Evolutionary conservation across 768 basidiomycete genomes (phyloP), one percentile per base, ranked within the genome.

Genomic region (Vararia minispora): DNA sequence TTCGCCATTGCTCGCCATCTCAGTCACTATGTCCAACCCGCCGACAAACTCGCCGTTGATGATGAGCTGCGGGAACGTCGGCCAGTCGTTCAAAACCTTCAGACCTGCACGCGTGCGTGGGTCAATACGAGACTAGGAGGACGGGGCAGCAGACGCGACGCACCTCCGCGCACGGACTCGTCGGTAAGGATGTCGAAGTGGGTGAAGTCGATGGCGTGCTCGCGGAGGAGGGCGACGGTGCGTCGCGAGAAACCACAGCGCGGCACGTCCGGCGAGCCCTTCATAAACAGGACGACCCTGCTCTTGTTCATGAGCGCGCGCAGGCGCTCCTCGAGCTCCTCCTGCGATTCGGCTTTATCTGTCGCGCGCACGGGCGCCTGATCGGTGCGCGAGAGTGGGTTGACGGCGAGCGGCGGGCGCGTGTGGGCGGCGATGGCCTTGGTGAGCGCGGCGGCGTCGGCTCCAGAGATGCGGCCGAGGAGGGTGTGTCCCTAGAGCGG

Each of bases 21-120:
- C 94, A 56, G 76, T 73, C 17, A 92, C 73, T 36, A 98, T 79
- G 55, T 99, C 94, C 36, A 98, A 60, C 4, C 94, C 94, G n/a
- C 94, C 94, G 12, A 95, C 78, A 13, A 99, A 69, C 56, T 97
- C 89, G 16, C 95, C 92, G 3, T 86, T 76, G 35, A 90, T 66
- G 46, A 91, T 82, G 16, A 94, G 57, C 66, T 68, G 59, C 3
- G 71, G 71, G 58, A 66, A 73, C 7, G 71, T 78, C 22, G 76
- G 76, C 76, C 75, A 77, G 47, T 74, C 64, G 49, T 77, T 76
- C 41, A 75, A 51, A 50, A 61, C 62, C 60, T 71, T 71, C 66
- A 79, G 67, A 62, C 58, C 75, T 51, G 18, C 55, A 53, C 58
- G 45, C 30, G 20, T 5, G 13, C n/a, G n/a, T n/a, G n/a, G n/a